Evolutionary conservation across 768 basidiomycete genomes (phyloP).

Genomic region (Rhizopogon vinicolor): DNA sequence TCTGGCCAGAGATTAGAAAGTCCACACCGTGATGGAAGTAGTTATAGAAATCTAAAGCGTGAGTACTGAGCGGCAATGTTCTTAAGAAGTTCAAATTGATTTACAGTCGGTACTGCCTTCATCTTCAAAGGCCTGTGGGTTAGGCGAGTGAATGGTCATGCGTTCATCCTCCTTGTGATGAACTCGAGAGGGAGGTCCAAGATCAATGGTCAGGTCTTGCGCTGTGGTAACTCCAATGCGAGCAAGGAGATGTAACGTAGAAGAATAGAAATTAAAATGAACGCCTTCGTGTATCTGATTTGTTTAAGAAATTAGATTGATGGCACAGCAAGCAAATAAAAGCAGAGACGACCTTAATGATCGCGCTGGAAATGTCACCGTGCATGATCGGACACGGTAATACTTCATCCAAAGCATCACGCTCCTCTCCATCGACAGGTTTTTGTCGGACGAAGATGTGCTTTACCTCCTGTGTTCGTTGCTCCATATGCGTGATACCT

Average conservation of each 20-base stretch:
- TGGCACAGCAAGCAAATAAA: background rate
- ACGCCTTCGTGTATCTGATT: slow-evolving; percentile 68
- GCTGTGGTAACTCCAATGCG: slow-evolving; percentile 72
- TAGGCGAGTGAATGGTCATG: slow-evolving; percentile 75
- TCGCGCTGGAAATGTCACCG: slow-evolving; percentile 63
- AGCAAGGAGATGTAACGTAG: slow-evolving; percentile 49
- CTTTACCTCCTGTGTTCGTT: slow-evolving; percentile 72
- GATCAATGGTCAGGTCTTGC: slow-evolving; percentile 74
- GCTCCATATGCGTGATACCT: slow-evolving; percentile 41
- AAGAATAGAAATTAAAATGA: slow-evolving; percentile 59
- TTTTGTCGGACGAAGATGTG: slow-evolving; percentile 72
- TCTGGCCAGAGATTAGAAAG: slow-evolving; percentile 69
- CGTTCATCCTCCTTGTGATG: slow-evolving; percentile 89
- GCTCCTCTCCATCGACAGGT: slow-evolving; percentile 45
- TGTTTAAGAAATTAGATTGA: background rate
- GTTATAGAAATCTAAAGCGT: slow-evolving; percentile 74
- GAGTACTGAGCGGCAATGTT: slow-evolving; percentile 3
- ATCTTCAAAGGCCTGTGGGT: slow-evolving; percentile 35
- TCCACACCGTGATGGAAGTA: slow-evolving; percentile 92
- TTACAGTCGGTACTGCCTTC: slow-evolving; percentile 49
- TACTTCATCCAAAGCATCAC: slow-evolving; percentile 74
- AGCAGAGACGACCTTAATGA: slow-evolving; percentile 51
- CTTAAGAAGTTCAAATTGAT: slow-evolving; percentile 10
- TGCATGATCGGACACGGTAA: slow-evolving; percentile 60
- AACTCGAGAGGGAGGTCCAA: slow-evolving; percentile 72